Evolutionary conservation across 441 rosid species (phyloP), one percentile per base, ranked within the genome.

Genomic region (Isatis lusitanica): DNA sequence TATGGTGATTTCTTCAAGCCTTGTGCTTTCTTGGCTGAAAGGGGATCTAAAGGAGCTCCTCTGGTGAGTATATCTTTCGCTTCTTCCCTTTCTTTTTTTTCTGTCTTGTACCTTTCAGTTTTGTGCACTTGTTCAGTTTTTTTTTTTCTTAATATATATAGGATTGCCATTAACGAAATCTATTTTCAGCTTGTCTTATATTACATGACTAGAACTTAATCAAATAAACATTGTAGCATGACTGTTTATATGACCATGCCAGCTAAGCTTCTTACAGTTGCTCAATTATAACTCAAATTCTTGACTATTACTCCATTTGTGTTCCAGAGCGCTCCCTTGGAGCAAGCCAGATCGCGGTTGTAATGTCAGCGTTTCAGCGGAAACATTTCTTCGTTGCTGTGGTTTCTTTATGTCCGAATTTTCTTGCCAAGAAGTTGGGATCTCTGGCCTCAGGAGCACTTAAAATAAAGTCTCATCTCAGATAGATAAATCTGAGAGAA

Each of bases 1-100:
- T 88, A 91, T 21, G 99, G 99, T 40, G 93, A 78, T 5, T 92
- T 92, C 84, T 95, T 91, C 86, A 86, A 91, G 85, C 99, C 99
- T 65, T 92, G 98, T 63, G 79, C 90, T 48, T 92, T 88, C 82
- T 81, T 95, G 80, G 89, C 92, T 51, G 96, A 89, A 74, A 82
- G 94, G 85, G 97, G 86, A 67, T 85, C 93, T 50, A 88, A 80
- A 80, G 94, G 92, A 57, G 88, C 95, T 79, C 84, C 91, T 48
- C 83, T 95, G 98, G 99, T 92, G 59, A 84, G 86, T 66, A 38
- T 21, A 21, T 21, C 24, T 21, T 21, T 21, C 24, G 24, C n/a
- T n/a, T n/a, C n/a, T 21, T 44, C 60, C 63, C 58, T 74, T 70
- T 26, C n/a, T 39, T 21, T 51, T 13, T 16, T 7, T 7, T 1